A percentile compares a stretch with the other conserved stretches of the same genome.
phyloP scores from a whole-genome alignment of 116 monocot genomes.

The Dioscorea cayenensis region DNA sequence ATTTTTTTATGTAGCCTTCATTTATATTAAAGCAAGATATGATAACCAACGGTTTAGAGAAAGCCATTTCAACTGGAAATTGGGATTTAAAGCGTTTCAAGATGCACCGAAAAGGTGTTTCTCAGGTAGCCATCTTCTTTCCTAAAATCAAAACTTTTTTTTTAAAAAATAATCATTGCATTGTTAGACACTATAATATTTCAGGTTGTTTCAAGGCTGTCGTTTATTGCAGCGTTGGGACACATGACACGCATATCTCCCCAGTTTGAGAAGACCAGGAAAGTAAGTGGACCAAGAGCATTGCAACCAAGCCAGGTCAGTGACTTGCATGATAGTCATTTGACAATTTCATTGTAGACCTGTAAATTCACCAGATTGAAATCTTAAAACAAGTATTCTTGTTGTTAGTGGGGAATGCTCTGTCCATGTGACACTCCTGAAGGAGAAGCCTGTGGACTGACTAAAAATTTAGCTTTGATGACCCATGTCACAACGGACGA shows the following conservation, averaged over 20 bases:
- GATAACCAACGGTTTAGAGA: constrained; percentile 75
- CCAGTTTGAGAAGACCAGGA: constrained; percentile 97
- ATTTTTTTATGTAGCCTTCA: background rate
- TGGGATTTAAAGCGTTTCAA: constrained; percentile 93
- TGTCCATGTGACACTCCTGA: constrained; percentile 99
- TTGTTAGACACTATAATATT: background rate
- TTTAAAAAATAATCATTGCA: background rate
- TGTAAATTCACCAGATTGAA: background rate
- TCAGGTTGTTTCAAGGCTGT: constrained; percentile 73
- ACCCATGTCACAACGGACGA: constrained; percentile 96
- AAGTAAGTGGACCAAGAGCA: constrained; percentile 98
- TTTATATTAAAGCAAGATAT: constrained; percentile 7
- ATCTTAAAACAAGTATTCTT: no score
- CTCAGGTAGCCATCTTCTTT: constrained; percentile 51
- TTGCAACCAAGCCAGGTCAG: constrained; percentile 93
- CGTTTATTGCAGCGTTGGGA: constrained; percentile 80
- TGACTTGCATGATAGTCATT: background rate
- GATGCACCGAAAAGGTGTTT: constrained; percentile 92
- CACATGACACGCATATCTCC: constrained; percentile 92
- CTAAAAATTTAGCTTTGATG: constrained; percentile 94
- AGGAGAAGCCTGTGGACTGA: constrained; percentile 96
- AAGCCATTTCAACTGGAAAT: constrained; percentile 90
- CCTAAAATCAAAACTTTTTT: background rate
- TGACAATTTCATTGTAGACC: no score
- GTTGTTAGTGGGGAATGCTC: constrained; percentile 94